A percentile compares a stretch with the other conserved stretches of the same genome.
These are phyloP conservation scores for Fusarium acutatum DNA, from an alignment of 2,329 filamentous ascomycete species.

Conservation along the genomic window DNA sequence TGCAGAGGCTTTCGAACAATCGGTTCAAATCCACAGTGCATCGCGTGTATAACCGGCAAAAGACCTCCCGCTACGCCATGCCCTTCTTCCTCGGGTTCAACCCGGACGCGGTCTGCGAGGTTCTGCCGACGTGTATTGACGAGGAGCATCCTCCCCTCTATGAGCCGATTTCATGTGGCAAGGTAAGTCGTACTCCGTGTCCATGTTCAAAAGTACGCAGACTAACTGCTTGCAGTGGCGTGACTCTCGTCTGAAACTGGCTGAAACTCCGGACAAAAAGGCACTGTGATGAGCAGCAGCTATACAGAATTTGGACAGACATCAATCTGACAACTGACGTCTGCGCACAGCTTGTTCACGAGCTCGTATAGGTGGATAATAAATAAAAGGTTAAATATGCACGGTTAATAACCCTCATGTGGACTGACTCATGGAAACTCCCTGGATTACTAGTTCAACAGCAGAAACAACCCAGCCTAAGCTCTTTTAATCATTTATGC, in stretches of 20 bases:
- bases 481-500: too few species aligned
- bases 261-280: background rate
- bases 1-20: background rate
- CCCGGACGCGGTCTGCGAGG: constrained; percentile 6
- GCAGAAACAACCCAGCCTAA: too few species aligned
- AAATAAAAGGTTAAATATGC: background rate
- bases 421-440: background rate
- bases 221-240: background rate
- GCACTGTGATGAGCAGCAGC: background rate
- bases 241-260: background rate
- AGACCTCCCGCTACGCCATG: constrained; percentile 4
- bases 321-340: background rate
- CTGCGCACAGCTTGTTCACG: background rate
- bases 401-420: background rate
- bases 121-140: background rate
- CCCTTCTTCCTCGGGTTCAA: background rate
- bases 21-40: constrained; percentile 9
- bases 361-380: background rate
- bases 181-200: background rate
- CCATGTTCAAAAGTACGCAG: rapidly evolving
- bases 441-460: too few species aligned
- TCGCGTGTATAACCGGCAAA: constrained; percentile 4
- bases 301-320: rapidly evolving
- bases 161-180: constrained; percentile 7
- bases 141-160: background rate